A percentile compares a stretch with the other conserved stretches of the same genome.
Evolutionary conservation across 305 asterid genomes (phyloP).

Genomic region (Fraxinus albicans): DNA sequence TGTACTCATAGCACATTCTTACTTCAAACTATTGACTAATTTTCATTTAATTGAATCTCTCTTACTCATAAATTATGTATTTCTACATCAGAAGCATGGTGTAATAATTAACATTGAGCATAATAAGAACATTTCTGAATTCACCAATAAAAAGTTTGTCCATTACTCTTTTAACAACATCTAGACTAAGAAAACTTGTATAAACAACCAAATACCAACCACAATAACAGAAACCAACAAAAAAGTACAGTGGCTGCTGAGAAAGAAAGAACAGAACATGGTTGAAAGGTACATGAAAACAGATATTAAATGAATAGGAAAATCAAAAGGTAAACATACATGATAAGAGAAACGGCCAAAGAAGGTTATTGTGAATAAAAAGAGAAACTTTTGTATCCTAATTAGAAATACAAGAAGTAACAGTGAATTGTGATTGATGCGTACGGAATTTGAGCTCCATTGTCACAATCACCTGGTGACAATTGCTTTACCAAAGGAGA

Average conservation of each 20-base stretch:
- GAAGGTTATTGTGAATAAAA: background rate
- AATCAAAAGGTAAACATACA: background rate
- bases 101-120: background rate
- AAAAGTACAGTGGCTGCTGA: background rate
- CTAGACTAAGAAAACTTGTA: background rate
- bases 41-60: background rate
- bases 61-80: background rate
- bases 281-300: background rate
- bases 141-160: background rate
- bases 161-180: background rate
- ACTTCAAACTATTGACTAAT: background rate
- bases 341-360: slow-evolving; percentile 6
- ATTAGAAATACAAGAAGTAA: slow-evolving; percentile 9
- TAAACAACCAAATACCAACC: background rate
- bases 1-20: background rate
- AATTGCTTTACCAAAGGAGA: slow-evolving; percentile 86
- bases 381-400: background rate
- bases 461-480: slow-evolving; percentile 48
- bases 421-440: slow-evolving; percentile 26
- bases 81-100: background rate
- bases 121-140: background rate
- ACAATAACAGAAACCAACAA: background rate
- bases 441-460: slow-evolving; percentile 76
- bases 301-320: background rate
- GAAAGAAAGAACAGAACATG: background rate